Evolutionary conservation across 192 early-diverging fungal genomes (phyloP).

Genomic region (Backusella macrospora): DNA sequence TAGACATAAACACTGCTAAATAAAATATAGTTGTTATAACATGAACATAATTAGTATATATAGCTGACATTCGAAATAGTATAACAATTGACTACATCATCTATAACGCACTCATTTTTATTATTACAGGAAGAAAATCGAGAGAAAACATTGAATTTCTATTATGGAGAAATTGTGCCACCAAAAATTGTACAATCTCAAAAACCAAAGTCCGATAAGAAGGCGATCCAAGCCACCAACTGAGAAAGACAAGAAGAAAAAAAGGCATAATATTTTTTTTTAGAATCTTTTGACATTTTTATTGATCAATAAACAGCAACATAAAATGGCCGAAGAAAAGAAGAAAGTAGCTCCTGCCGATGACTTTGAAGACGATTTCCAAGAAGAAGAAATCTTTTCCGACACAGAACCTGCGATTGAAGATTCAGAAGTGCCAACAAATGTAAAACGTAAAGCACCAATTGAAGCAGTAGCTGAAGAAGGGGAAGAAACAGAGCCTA

Average conservation of each 20-base stretch:
- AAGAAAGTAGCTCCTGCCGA: conserved; percentile 43
- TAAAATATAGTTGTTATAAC: no score
- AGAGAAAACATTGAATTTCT: no score
- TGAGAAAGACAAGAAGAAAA: conserved; percentile 3
- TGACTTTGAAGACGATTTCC: conserved; percentile 55
- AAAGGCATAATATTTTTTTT: not conserved
- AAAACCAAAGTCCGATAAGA: not conserved
- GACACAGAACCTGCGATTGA: conserved; percentile 34
- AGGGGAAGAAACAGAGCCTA: conserved; percentile 21
- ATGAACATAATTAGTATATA: no score
- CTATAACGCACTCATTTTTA: no score
- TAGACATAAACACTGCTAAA: no score
- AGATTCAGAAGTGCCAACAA: conserved; percentile 22
- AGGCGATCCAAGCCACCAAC: not conserved
- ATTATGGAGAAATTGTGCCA: not conserved
- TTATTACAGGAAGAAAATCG: no score
- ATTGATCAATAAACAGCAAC: not conserved
- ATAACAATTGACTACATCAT: no score
- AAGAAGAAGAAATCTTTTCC: conserved; percentile 41
- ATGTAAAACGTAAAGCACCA: conserved; percentile 38
- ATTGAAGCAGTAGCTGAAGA: not conserved
- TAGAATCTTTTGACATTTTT: not conserved
- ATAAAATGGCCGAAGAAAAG: conserved; percentile 19
- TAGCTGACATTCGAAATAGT: no score
- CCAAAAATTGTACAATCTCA: not conserved